phyloP scores from a whole-genome alignment of 805 yeast genomes.

The Yamadazyma tumulicola region DNA sequence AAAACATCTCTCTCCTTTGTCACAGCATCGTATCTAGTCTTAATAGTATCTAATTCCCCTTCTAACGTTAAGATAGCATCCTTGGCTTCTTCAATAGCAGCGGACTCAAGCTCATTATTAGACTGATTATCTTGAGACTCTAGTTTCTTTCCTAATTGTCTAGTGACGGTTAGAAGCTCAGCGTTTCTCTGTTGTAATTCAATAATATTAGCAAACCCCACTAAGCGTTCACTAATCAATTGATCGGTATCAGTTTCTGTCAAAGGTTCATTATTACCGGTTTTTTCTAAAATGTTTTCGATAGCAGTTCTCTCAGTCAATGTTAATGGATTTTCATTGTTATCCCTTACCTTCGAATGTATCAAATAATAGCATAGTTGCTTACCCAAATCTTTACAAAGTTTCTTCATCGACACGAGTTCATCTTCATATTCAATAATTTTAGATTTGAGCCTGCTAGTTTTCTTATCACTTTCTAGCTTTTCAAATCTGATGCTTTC shows the following conservation, averaged over 20 bases:
- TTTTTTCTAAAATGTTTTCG: conserved; percentile 46
- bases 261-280: conserved; percentile 24
- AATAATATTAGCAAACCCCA: conserved; percentile 60
- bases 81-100: conserved; percentile 59
- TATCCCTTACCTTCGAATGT: conserved; percentile 57
- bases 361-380: conserved; percentile 77
- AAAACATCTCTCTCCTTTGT: conserved; percentile 70
- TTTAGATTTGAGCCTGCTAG: conserved; percentile 28
- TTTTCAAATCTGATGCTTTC: conserved; percentile 53
- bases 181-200: conserved; percentile 75
- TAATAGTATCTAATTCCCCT: conserved; percentile 51
- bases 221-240: conserved; percentile 69
- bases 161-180: conserved; percentile 62
- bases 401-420: conserved; percentile 46
- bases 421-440: conserved; percentile 46
- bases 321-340: conserved; percentile 59
- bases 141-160: conserved; percentile 68
- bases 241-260: conserved; percentile 64
- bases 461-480: conserved; percentile 39
- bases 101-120: conserved; percentile 39
- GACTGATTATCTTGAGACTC: conserved; percentile 57
- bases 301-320: conserved; percentile 63
- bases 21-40: conserved; percentile 50
- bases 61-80: conserved; percentile 64
- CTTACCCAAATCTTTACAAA: conserved; percentile 69